phyloP scores from a whole-genome alignment of 2,329 filamentous ascomycete genomes.

The Alternaria gaisen region DNA sequence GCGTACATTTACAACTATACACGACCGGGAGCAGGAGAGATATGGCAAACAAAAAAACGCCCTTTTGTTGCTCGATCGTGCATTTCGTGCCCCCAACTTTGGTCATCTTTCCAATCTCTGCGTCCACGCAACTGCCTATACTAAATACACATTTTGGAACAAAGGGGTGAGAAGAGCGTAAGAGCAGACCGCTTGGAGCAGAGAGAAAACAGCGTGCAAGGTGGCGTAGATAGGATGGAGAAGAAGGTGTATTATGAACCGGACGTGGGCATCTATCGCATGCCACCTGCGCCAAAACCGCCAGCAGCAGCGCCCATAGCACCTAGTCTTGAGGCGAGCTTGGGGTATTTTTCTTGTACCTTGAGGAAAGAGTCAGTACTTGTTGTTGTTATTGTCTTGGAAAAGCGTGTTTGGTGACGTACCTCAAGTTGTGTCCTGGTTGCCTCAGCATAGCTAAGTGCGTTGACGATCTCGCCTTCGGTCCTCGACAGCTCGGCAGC shows the following conservation, averaged over 20 bases:
- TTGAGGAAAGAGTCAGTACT: conserved; percentile 12
- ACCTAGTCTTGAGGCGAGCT: conserved; percentile 58
- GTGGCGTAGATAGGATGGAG: neutral
- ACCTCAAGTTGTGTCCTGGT: conserved; percentile 90
- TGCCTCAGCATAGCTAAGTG: conserved; percentile 94
- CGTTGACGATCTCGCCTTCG: conserved; percentile 94
- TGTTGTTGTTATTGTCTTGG: neutral
- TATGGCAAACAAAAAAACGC: neutral
- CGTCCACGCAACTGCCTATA: conserved; percentile 3
- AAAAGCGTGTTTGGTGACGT: conserved; percentile 11
- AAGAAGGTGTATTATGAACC: neutral
- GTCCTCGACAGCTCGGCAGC: conserved; percentile 94
- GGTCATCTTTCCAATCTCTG: neutral
- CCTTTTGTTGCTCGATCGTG: neutral
- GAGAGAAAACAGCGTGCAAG: neutral
- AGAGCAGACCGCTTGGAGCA: neutral
- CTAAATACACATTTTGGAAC: conserved; percentile 16
- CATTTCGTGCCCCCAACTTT: neutral
- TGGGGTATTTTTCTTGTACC: conserved; percentile 64
- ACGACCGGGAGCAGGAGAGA: neutral
- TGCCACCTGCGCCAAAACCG: conserved; percentile 37
- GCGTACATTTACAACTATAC: conserved; percentile 10
- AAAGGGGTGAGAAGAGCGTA: conserved; percentile 5
- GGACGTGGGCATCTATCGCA: conserved; percentile 38
- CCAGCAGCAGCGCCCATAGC: conserved; percentile 54